These are phyloP conservation scores for Starmerella sp. DNA, from an alignment of 805 yeast species.

Conservation along the genomic window DNA sequence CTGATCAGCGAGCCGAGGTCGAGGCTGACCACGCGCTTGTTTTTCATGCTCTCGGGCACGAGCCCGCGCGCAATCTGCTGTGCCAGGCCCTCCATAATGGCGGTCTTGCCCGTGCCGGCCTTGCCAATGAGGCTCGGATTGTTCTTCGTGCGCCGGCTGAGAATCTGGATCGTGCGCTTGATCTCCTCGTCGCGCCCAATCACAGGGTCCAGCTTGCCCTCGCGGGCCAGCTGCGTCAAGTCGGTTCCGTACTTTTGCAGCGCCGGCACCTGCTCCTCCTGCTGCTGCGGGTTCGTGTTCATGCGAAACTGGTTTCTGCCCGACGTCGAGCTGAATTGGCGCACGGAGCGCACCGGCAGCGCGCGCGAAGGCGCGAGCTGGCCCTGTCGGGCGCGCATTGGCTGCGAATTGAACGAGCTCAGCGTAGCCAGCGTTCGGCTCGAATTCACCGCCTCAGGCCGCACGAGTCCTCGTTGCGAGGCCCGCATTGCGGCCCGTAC, in stretches of 20 bases:
- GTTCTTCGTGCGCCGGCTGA: constrained; percentile 86
- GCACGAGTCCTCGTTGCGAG: background rate
- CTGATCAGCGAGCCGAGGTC: constrained; percentile 84
- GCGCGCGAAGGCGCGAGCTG: background rate
- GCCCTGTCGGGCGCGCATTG: background rate
- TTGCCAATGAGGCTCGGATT: constrained; percentile 91
- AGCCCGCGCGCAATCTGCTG: constrained; percentile 84
- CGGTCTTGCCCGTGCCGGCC: constrained; percentile 98
- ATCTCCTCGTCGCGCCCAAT: constrained; percentile 96
- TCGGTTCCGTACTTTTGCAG: constrained; percentile 77
- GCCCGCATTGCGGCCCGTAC: background rate
- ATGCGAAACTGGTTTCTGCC: constrained; percentile 11
- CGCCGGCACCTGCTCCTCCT: constrained; percentile 44
- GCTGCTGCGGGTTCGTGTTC: constrained; percentile 18
- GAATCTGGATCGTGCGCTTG: constrained; percentile 79
- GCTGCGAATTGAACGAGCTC: background rate
- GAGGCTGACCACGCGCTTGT: constrained; percentile 68
- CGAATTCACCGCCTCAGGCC: background rate
- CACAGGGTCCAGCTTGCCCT: constrained; percentile 90
- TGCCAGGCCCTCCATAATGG: constrained; percentile 92
- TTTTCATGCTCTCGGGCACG: constrained; percentile 88
- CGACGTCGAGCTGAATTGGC: constrained; percentile 9
- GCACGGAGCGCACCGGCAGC: background rate
- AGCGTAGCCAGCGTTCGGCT: background rate
- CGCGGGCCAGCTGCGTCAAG: constrained; percentile 72